Evolutionary conservation across 306 rosid genomes (phyloP), one percentile per base, ranked within the genome.

Genomic region (Ammopiptanthus mongolicus): DNA sequence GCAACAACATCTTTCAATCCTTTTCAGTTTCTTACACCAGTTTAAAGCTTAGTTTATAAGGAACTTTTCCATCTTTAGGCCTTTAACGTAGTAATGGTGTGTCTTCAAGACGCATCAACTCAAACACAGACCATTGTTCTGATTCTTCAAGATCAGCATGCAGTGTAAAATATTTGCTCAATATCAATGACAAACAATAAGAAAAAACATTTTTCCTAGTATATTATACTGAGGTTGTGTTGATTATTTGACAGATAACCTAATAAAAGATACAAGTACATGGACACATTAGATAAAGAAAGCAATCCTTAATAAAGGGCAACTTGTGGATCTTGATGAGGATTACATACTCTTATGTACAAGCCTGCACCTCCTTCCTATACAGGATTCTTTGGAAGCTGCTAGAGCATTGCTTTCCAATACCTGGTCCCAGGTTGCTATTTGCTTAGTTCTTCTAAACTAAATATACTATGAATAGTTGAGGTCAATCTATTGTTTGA

Each of bases 391-490:
- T 52, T 21, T 52, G 55, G 53, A 53, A 42, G 47, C 58, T 1
- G 77, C 71, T 14, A n/a, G n/a, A n/a, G n/a, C n/a, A n/a, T n/a
- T n/a, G n/a, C n/a, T n/a, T n/a, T n/a, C n/a, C n/a, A n/a, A 19
- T 34, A 34, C 14, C 69, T 0, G 3, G 18, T 12, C 17, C 18
- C 33, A 39, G 17, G 5, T 47, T 66, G 60, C 79, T 81, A 68
- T 5, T 42, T 77, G 47, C 78, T 74, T 67, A 44, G 8, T 6
- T 60, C 56, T 14, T 71, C 76, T 69, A 62, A 4, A 41, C 76
- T 52, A 34, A 21, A 41, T 22, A 55, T 4, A 21, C 14, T 28
- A 34, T 34, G 55, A 18, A 70, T n/a, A 64, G 42, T 59, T 14
- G 34, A 12, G 50, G 13, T 46, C 51, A 70, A 21, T 37, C 71